Percentiles rank a stretch among this genome's conserved stretches.
Evolutionary conservation across 73 alveolate species (phyloP).

Genomic region (Symbiodinium pilosum): DNA sequence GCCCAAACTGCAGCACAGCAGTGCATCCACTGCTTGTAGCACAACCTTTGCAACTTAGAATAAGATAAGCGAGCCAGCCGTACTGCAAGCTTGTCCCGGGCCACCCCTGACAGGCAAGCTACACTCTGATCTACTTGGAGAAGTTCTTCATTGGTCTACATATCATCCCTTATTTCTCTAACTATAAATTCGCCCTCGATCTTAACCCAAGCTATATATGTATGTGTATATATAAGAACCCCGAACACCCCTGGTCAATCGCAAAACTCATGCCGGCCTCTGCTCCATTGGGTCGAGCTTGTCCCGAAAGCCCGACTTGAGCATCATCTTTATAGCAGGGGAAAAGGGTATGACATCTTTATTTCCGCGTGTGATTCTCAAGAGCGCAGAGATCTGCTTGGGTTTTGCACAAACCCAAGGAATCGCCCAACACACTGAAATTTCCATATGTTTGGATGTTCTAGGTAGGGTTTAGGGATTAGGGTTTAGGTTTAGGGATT

Average conservation of each 20-base stretch:
- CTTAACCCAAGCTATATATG: background rate
- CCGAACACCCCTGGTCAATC: background rate
- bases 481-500: background rate
- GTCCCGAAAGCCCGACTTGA: background rate
- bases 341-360: background rate
- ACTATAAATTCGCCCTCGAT: background rate
- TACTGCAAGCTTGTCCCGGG: background rate
- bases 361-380: background rate
- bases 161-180: background rate
- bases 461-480: background rate
- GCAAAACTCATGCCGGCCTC: background rate
- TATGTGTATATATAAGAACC: background rate
- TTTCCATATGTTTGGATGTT: background rate
- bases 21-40: background rate
- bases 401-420: background rate
- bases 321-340: background rate
- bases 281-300: background rate
- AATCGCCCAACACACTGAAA: background rate
- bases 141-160: background rate
- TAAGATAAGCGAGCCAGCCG: no score
- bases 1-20: background rate
- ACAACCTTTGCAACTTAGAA: background rate
- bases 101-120: background rate
- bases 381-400: background rate
- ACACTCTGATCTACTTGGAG: background rate